These are phyloP conservation scores for Nicotiana obtusifolia DNA, from an alignment of 257 asterid genomes.

Conservation along the genomic window DNA sequence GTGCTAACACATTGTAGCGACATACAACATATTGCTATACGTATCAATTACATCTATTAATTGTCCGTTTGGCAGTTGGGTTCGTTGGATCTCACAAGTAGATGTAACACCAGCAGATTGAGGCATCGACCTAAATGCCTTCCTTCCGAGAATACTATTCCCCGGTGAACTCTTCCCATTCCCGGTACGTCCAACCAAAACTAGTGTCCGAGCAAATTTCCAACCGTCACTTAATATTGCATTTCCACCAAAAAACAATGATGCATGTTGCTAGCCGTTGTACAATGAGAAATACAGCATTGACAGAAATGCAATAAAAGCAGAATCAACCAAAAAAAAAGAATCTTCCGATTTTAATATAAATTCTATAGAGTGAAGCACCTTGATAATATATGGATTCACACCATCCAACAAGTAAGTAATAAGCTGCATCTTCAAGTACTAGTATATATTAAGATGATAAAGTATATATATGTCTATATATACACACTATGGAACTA, in stretches of 20 bases:
- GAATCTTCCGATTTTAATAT: not conserved
- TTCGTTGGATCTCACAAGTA: too few relatives aligned
- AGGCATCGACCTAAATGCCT: too few relatives aligned
- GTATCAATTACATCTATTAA: too few relatives aligned
- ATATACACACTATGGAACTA: not conserved
- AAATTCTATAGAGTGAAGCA: not conserved
- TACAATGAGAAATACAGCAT: too few relatives aligned
- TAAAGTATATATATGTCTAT: too few relatives aligned
- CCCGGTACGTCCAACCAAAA: conserved; percentile 73
- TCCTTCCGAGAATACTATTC: too few relatives aligned
- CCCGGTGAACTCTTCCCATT: conserved; percentile 90
- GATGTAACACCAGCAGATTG: too few relatives aligned
- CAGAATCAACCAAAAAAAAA: not conserved
- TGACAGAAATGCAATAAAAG: not conserved
- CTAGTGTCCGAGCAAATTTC: conserved; percentile 70
- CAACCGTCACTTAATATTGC: conserved; percentile 49
- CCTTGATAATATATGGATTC: not conserved
- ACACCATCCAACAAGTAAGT: not conserved
- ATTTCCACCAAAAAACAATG: conserved; percentile 55
- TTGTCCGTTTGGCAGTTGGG: too few relatives aligned
- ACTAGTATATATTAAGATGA: not conserved
- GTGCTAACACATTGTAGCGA: too few relatives aligned
- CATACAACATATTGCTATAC: too few relatives aligned
- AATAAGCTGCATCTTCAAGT: not conserved
- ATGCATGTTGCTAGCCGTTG: too few relatives aligned